Evolutionary conservation across 139 green algal genomes (phyloP), one percentile per base, ranked within the genome.

Genomic region (Tetradesmus obliquus): DNA sequence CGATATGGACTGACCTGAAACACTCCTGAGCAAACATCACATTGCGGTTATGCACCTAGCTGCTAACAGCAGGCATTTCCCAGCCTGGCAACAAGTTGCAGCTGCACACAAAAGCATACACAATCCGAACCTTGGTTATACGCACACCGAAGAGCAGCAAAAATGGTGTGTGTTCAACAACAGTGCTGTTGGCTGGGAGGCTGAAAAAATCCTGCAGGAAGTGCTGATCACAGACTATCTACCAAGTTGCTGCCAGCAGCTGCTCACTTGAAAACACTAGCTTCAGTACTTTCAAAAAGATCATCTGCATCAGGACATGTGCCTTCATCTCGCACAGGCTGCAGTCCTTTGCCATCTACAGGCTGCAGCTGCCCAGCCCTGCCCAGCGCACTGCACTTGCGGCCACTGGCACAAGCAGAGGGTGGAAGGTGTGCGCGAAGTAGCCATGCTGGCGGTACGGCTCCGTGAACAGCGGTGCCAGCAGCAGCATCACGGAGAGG

Each of bases 361-460:
- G 24, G 5, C 2, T 76, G 5, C 66, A 76, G 66, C 66, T 76
- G 20, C 82, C 72, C 55, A 87, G 5, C 17, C 54, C 82, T 55
- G 55, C 20, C 55, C 55, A 55, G 20, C 82, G 82, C 62, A 62
- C 17, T 15, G 57, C 12, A 24, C 32, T 88, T 54, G 57, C 84
- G 17, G 84, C 32, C n/a, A 88, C 22, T 57, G 84, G 84, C 57
- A 88, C 58, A 24, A 88, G 22, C 20, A 88, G 72, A 10, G 84
- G 84, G 20, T 88, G 84, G 17, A 79, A 57, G 8, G 55, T 55
- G 24, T 88, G 32, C 58, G 71, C n/a, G 3, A 79, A 55, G 84
- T 79, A 88, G 3, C 84, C 84, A 15, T 76, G 7, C 58, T 88
- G 84, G 7, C 66, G 55, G 24, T 88, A 88, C 45, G 84, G n/a